A percentile compares a stretch with the other conserved stretches of the same genome.
These are phyloP conservation scores for Carex scoparia DNA, from an alignment of 176 grass and related monocot genomes.

Conservation along the genomic window DNA sequence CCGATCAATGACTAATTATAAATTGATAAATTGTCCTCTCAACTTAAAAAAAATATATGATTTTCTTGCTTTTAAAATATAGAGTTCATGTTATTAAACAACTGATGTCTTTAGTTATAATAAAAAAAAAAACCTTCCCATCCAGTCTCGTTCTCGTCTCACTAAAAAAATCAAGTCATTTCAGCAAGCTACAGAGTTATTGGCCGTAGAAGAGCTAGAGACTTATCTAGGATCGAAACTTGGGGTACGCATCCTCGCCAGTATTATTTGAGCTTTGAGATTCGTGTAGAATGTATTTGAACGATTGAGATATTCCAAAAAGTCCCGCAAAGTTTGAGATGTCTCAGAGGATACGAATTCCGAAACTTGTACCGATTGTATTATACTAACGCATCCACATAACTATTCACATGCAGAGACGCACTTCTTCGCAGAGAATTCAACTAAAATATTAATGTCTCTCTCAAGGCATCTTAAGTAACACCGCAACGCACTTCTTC, in stretches of 20 bases:
- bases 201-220: background rate
- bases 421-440: background rate
- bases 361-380: background rate
- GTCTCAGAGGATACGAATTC: too few relatives aligned
- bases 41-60: background rate
- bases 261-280: too few relatives aligned
- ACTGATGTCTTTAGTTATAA: too few relatives aligned
- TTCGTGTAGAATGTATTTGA: too few relatives aligned
- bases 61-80: too few relatives aligned
- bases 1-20: too few relatives aligned
- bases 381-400: background rate
- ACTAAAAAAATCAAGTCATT: background rate
- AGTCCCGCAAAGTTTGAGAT: too few relatives aligned
- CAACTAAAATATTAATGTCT: constrained; percentile 7
- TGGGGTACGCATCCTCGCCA: too few relatives aligned
- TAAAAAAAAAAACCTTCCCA: too few relatives aligned
- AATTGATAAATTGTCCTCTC: too few relatives aligned
- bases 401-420: background rate
- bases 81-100: background rate
- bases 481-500: constrained; percentile 4
- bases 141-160: background rate
- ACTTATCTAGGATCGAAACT: background rate
- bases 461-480: background rate
- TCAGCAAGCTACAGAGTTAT: background rate
- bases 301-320: too few relatives aligned